These are phyloP conservation scores for Trichoderma aggressivum DNA, from an alignment of 2,329 filamentous ascomycete genomes.

Conservation along the genomic window DNA sequence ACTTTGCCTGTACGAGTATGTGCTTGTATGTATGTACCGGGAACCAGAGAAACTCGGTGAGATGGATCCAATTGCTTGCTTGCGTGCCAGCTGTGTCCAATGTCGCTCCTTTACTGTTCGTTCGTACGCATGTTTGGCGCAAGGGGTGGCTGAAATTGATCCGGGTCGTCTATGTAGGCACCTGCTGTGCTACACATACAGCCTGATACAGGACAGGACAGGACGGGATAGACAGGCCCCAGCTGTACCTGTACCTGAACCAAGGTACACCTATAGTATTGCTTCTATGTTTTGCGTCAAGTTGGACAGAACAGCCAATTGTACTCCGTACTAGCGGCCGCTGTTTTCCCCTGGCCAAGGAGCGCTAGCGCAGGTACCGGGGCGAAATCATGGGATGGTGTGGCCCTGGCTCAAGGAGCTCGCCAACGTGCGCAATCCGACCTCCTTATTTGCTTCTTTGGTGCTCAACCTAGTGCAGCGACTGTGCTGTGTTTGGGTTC, in stretches of 20 bases:
- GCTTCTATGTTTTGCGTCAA: conserved; percentile 4
- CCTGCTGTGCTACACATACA: no score
- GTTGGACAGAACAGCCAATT: background rate
- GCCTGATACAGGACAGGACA: no score
- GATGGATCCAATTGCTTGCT: background rate
- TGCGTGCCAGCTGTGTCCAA: background rate
- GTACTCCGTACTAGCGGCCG: conserved; percentile 11
- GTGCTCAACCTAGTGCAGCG: background rate
- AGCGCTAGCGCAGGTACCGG: conserved; percentile 17
- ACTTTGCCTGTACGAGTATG: background rate
- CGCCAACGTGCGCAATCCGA: conserved; percentile 7
- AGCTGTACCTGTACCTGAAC: background rate
- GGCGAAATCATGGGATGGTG: background rate
- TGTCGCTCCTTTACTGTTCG: background rate
- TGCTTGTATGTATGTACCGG: background rate
- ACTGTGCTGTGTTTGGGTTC: background rate
- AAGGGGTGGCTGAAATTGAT: conserved; percentile 6
- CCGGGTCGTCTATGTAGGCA: background rate
- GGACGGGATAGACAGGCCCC: background rate
- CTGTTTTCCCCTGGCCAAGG: background rate
- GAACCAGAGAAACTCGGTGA: background rate
- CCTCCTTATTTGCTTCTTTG: background rate
- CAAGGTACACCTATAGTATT: no score
- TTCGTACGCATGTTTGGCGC: background rate
- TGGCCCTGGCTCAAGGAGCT: background rate